A percentile compares a stretch with the other conserved stretches of the same genome.
Conservation (phyloP, 768 basidiomycete genomes). For the Tylopilus sp. region DNA sequence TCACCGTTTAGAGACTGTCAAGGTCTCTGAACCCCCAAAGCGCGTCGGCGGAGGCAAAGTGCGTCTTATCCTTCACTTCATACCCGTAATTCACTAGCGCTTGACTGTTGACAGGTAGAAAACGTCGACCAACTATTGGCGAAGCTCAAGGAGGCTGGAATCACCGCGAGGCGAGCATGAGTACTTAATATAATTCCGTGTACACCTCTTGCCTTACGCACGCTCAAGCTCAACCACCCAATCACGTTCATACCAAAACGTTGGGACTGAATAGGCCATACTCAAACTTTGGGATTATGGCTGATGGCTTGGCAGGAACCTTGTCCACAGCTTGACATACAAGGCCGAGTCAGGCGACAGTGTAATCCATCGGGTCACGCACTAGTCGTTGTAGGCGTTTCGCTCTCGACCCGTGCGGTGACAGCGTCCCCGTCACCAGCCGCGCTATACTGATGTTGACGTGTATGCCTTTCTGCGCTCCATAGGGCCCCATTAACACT, state of each 20-base stretch:
- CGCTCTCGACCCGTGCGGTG: too few species aligned
- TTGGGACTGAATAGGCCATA: conserved; percentile 14
- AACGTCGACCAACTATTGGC: conserved; percentile 86
- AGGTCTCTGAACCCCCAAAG: conserved; percentile 85
- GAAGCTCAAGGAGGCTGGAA: conserved; percentile 86
- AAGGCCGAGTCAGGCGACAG: too few species aligned
- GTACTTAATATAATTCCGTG: neutral
- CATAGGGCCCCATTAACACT: too few species aligned
- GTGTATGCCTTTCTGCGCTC: too few species aligned
- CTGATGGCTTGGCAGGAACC: too few species aligned
- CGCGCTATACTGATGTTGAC: too few species aligned
- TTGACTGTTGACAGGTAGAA: conserved; percentile 47
- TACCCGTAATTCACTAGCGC: neutral
- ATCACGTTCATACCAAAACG: neutral
- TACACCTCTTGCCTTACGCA: conserved; percentile 7
- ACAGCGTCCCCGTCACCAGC: too few species aligned
- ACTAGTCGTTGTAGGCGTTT: too few species aligned
- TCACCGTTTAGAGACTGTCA: conserved; percentile 80
- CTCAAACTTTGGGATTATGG: too few species aligned
- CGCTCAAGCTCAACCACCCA: neutral
- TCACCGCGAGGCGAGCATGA: conserved; percentile 31
- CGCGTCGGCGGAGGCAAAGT: conserved; percentile 92
- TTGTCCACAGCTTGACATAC: too few species aligned
- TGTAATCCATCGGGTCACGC: too few species aligned
- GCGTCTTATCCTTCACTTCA: conserved; percentile 9